Evolutionary conservation across 495 filamentous ascomycete genomes (phyloP).

Genomic region (Hyphodiscus hymeniophilus): DNA sequence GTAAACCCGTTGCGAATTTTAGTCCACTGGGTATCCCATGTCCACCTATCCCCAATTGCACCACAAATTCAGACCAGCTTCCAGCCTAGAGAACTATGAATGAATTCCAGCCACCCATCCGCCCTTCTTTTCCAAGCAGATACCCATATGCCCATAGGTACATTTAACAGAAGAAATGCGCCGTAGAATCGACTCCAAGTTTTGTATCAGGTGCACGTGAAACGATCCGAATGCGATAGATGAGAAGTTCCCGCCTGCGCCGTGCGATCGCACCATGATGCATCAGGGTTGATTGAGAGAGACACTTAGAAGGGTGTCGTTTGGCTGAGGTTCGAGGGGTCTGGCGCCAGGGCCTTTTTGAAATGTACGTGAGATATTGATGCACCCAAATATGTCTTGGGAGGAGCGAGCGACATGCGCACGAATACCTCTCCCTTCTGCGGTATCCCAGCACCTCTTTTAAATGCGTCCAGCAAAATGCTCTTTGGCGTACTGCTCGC

Average conservation of each 20-base stretch:
- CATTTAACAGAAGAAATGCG: not conserved
- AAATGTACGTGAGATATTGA: too few relatives aligned
- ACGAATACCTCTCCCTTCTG: not conserved
- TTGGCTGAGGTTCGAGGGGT: not conserved
- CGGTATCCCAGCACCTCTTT: not conserved
- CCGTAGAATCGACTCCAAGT: conserved; percentile 6
- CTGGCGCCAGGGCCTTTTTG: too few relatives aligned
- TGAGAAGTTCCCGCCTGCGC: conserved; percentile 10
- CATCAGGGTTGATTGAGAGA: not conserved
- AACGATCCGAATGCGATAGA: conserved; percentile 1
- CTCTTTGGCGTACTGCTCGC: conserved; percentile 97
- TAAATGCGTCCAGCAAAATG: conserved; percentile 55
- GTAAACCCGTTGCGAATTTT: not conserved
- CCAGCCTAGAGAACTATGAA: not conserved
- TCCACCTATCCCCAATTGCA: not conserved
- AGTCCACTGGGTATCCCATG: conserved; percentile 1
- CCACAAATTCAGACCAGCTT: not conserved
- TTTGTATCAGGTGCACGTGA: not conserved
- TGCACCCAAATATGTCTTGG: not conserved
- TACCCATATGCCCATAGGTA: not conserved
- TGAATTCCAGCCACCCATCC: not conserved
- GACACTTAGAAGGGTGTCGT: not conserved
- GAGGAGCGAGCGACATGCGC: not conserved
- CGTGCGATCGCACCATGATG: conserved; percentile 11
- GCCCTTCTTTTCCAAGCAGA: not conserved